Base-by-base conservation (phyloP, 495 filamentous ascomycete species). In the Penicillium arizonense region DNA sequence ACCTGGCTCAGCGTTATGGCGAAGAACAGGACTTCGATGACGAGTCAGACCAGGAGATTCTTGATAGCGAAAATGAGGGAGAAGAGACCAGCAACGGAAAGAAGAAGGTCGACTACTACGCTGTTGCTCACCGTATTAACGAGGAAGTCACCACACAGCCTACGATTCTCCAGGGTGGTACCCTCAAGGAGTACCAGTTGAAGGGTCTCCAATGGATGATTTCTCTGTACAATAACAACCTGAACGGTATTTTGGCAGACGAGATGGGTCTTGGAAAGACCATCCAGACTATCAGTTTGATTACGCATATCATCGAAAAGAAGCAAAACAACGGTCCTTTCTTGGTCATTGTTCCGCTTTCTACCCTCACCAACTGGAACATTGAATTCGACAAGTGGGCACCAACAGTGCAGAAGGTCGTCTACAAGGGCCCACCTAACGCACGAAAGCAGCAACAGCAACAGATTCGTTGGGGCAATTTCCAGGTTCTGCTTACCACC, bases 241-340 rank as follows among this genome's bases (percentile, higher is more conserved):
- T 98, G 53, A 97, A 97, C 69, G 94, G 94, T 81, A 97, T 98
- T 57, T 76, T 98, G 55, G 94, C 94, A 44, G 94, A 98, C 60
- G 94, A 98, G 74, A 98, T 98, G 94, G 94, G 94, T 85, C 89
- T 98, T 52, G 94, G 94, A 64, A 98, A 98, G 75, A 98, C 94
- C 0, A 98, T 98, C 57, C 94, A 98, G 75, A 97, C 95, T 36
- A 98, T 98, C 76, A 95, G 89, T 77, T 77, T 98, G 73, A 85
- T 98, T 56, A 97, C 95, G 4, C 90, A 97, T 67, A 86, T 98
- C 53, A 97, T 97, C 58, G 92, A 97, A 75, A 88, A 81, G 76
- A 98, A 98, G 76, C 79, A 87, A 53, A 93, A 97, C 60, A 88
- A 86, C 42, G 94, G 94, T 0, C 94, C 94, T 0, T 98, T 94